phyloP scores from a whole-genome alignment of 2,329 filamentous ascomycete genomes.

The Trichoderma brevicompactum region DNA sequence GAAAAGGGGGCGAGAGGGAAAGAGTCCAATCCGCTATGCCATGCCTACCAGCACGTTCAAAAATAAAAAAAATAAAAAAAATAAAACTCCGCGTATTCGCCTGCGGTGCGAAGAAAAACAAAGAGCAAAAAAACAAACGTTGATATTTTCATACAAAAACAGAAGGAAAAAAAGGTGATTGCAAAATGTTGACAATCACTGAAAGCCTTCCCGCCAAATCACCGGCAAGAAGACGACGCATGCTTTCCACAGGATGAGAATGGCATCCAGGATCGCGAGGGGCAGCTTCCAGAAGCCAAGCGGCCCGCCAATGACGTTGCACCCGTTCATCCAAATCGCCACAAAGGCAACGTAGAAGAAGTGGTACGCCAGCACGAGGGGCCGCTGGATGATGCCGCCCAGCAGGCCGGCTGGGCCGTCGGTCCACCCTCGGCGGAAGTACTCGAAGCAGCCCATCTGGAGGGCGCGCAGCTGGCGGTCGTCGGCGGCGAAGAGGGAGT shows the following conservation, averaged over 20 bases:
- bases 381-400: constrained; percentile 77
- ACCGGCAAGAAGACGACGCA: constrained; percentile 83
- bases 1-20: background rate
- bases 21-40: background rate
- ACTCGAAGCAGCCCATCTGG: constrained; percentile 88
- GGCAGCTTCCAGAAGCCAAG: constrained; percentile 55
- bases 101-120: no score
- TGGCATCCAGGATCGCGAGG: constrained; percentile 64
- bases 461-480: constrained; percentile 76
- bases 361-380: constrained; percentile 80
- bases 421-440: constrained; percentile 79
- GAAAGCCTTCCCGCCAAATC: constrained; percentile 67
- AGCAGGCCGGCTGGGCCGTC: constrained; percentile 82
- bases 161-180: background rate
- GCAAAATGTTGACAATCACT: background rate
- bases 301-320: constrained; percentile 44
- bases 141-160: background rate
- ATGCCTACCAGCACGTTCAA: background rate
- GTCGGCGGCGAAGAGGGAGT: constrained; percentile 86
- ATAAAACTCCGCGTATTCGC: constrained; percentile 18
- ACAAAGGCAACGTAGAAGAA: constrained; percentile 94
- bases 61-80: no score
- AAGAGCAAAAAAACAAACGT: background rate
- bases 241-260: constrained; percentile 78
- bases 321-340: constrained; percentile 70